phyloP scores from a whole-genome alignment of 2,329 filamentous ascomycete genomes.

The Metarhizium rileyi region DNA sequence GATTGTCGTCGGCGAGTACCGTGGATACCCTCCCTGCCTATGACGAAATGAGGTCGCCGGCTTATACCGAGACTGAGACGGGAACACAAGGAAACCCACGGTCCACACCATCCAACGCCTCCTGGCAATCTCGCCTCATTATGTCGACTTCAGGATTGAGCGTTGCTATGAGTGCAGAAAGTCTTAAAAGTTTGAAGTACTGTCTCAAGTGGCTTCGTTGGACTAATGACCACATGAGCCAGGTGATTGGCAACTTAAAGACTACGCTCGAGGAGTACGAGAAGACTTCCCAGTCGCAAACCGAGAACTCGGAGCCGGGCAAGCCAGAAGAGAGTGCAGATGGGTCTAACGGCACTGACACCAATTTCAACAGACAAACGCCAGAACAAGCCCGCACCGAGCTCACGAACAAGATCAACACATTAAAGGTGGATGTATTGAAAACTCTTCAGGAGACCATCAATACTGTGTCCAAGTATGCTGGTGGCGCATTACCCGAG shows the following conservation, averaged over 20 bases:
- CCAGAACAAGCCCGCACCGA: conserved; percentile 26
- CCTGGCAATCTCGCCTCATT: conserved; percentile 76
- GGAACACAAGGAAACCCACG: conserved; percentile 20
- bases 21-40: conserved; percentile 75
- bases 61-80: conserved; percentile 53
- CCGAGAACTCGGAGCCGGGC: conserved; percentile 7
- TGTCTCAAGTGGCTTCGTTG: conserved; percentile 72
- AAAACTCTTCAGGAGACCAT: conserved; percentile 74
- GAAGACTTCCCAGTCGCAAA: conserved; percentile 13
- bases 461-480: conserved; percentile 77
- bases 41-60: conserved; percentile 66
- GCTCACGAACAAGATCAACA: conserved; percentile 54
- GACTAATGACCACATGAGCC: conserved; percentile 73
- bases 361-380: conserved; percentile 9
- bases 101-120: conserved; percentile 19
- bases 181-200: conserved; percentile 72
- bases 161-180: conserved; percentile 85
- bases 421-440: conserved; percentile 60
- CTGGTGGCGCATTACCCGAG: conserved; percentile 82
- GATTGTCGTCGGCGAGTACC: conserved; percentile 55
- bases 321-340: conserved; percentile 2
- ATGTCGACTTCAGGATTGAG: conserved; percentile 86
- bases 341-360: background rate
- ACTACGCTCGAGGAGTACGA: conserved; percentile 76
- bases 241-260: conserved; percentile 64